Percentiles rank a stretch among this genome's conserved stretches.
These are phyloP conservation scores for Coccinonectria pachysandricola DNA, from an alignment of 2,329 filamentous ascomycete species.

Conservation along the genomic window DNA sequence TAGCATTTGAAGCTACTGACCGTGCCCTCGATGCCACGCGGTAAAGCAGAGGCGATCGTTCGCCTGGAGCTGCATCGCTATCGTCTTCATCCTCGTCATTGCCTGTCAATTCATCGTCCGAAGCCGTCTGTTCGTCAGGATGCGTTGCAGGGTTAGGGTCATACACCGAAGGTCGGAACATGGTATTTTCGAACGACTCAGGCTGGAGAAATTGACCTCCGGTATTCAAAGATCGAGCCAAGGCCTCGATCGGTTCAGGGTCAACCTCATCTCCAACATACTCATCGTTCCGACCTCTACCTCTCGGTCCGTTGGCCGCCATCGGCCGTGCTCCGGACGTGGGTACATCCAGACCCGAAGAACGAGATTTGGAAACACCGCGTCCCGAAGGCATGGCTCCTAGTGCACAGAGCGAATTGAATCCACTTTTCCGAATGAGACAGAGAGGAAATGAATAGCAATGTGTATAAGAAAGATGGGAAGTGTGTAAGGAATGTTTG, in stretches of 20 bases:
- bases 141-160: slow-evolving; percentile 12
- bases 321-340: slow-evolving; percentile 3
- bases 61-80: slow-evolving; percentile 7
- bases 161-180: slow-evolving; percentile 22
- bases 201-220: slow-evolving; percentile 30
- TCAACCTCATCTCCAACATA: slow-evolving; percentile 9
- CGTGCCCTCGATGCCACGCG: slow-evolving; percentile 8
- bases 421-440: no score
- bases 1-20: slow-evolving; percentile 6
- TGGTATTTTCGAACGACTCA: slow-evolving; percentile 29
- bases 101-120: slow-evolving; percentile 7
- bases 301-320: no score
- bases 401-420: no score
- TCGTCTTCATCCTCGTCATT: slow-evolving; percentile 6
- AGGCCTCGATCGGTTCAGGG: slow-evolving; percentile 13
- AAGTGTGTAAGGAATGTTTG: no score
- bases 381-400: no score
- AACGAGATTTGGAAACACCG: no score
- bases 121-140: slow-evolving; percentile 2
- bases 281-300: no score
- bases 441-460: no score
- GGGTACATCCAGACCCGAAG: no score
- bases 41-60: slow-evolving; percentile 19
- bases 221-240: slow-evolving; percentile 31
- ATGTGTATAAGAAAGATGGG: no score